A percentile compares a stretch with the other conserved stretches of the same genome.
Conservation (phyloP, 768 basidiomycete species). For the Pulveroboletus frians region DNA sequence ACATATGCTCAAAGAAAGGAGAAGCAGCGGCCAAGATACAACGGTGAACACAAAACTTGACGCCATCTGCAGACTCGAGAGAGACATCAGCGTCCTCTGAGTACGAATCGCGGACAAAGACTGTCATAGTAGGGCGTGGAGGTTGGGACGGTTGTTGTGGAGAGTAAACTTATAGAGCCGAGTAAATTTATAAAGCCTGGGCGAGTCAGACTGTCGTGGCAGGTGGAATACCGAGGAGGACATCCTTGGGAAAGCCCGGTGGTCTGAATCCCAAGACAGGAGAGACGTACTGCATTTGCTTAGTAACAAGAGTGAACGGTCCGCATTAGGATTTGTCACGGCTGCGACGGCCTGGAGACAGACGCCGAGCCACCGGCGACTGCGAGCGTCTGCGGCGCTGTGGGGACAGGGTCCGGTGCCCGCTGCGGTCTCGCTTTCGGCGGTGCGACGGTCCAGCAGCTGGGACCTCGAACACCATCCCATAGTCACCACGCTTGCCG, state of each 20-base stretch:
- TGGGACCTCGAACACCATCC: conserved; percentile 85
- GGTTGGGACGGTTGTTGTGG: neutral
- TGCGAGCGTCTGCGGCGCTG: conserved; percentile 24
- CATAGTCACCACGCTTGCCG: conserved; percentile 42
- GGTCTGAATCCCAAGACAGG: conserved; percentile 16
- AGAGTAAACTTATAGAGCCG: conserved; percentile 21
- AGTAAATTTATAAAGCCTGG: conserved; percentile 19
- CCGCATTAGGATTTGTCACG: conserved; percentile 10
- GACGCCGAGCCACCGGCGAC: conserved; percentile 32
- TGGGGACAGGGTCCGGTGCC: conserved; percentile 41
- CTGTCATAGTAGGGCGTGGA: conserved; percentile 22
- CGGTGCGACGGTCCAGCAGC: conserved; percentile 31
- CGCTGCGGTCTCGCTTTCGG: conserved; percentile 46
- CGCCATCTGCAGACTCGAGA: conserved; percentile 40
- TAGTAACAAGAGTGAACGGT: conserved; percentile 25
- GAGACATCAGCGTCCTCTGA: conserved; percentile 49
- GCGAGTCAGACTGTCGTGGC: conserved; percentile 5
- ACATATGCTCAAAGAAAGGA: conserved; percentile 65
- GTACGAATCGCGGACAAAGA: conserved; percentile 35
- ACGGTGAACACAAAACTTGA: conserved; percentile 57
- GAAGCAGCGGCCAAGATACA: conserved; percentile 61
- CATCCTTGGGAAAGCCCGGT: neutral
- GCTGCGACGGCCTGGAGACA: conserved; percentile 30
- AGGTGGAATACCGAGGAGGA: neutral
- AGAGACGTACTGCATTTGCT: neutral